Conservation (phyloP, 192 early-diverging fungal species). For the Linnemannia zychae region DNA sequence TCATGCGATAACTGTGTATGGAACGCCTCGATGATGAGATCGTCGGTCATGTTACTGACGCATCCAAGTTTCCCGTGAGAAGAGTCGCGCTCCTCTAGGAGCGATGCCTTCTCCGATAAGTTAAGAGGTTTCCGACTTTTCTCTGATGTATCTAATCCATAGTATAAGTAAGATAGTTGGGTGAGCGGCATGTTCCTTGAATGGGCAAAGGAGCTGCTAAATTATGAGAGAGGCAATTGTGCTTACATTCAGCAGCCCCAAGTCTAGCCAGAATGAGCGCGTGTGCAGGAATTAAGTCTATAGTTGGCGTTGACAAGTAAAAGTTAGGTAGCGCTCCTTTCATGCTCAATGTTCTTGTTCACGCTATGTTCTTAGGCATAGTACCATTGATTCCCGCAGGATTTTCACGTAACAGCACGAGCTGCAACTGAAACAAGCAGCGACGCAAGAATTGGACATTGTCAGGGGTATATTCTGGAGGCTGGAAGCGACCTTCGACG, state of each 20-base stretch:
- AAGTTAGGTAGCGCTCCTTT: background rate
- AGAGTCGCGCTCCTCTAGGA: constrained; percentile 13
- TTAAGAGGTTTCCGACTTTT: background rate
- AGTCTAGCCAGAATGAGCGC: constrained; percentile 3
- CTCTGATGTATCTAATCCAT: constrained; percentile 21
- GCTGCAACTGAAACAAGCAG: constrained; percentile 29
- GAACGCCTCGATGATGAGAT: constrained; percentile 68
- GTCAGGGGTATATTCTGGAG: constrained; percentile 23
- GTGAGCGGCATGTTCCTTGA: background rate
- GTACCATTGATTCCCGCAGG: constrained; percentile 4
- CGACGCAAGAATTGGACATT: constrained; percentile 18
- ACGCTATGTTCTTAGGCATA: background rate
- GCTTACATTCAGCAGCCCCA: constrained; percentile 13
- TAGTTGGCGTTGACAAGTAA: background rate
- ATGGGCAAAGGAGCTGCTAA: background rate
- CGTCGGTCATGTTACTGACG: constrained; percentile 59
- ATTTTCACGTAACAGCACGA: constrained; percentile 10
- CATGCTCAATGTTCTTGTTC: background rate
- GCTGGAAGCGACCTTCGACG: constrained; percentile 14
- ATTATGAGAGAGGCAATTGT: background rate
- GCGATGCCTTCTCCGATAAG: constrained; percentile 7
- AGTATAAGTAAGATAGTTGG: background rate
- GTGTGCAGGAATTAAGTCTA: constrained; percentile 12
- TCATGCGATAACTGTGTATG: constrained; percentile 61
- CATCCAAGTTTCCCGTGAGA: constrained; percentile 22